Percentiles rank a stretch among this genome's conserved stretches.
Evolutionary conservation across 768 basidiomycete species (phyloP).

Genomic region (Psilocybe subaeruginosa): DNA sequence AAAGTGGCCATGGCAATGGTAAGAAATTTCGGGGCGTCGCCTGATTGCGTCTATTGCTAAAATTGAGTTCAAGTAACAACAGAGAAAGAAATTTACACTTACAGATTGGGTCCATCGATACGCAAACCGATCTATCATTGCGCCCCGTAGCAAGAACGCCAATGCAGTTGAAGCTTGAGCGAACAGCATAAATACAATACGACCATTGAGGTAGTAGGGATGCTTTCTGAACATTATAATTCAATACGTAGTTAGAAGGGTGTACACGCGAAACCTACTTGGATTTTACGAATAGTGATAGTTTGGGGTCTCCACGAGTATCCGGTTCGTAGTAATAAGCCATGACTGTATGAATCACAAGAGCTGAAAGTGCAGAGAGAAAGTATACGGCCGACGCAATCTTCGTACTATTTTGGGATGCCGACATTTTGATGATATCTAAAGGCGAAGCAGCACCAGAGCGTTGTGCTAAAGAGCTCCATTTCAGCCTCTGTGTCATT

Average conservation of each 20-base stretch:
- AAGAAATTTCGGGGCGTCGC: constrained; percentile 7
- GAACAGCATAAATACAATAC: constrained; percentile 59
- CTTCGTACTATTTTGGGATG: constrained; percentile 49
- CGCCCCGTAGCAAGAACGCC: constrained; percentile 55
- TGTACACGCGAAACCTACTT: constrained; percentile 42
- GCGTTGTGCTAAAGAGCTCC: constrained; percentile 40
- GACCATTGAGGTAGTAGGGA: constrained; percentile 73
- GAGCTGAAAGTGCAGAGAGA: constrained; percentile 45
- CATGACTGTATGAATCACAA: constrained; percentile 45
- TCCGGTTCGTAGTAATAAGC: constrained; percentile 34
- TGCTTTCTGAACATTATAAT: constrained; percentile 55
- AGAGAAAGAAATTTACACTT: constrained; percentile 4
- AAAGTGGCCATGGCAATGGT: constrained; percentile 32
- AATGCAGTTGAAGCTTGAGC: constrained; percentile 52
- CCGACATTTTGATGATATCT: constrained; percentile 44
- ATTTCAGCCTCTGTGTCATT: not conserved
- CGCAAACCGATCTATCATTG: constrained; percentile 65
- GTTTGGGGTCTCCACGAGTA: constrained; percentile 37
- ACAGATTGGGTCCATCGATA: constrained; percentile 43
- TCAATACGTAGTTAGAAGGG: not conserved
- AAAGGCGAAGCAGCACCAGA: constrained; percentile 56
- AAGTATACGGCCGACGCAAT: constrained; percentile 50
- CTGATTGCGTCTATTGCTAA: constrained; percentile 8
- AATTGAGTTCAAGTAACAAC: not conserved
- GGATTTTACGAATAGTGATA: constrained; percentile 68